Percentiles rank a stretch among this genome's conserved stretches.
phyloP scores from a whole-genome alignment of 2,329 filamentous ascomycete genomes.

The Pseudocercospora vitis region DNA sequence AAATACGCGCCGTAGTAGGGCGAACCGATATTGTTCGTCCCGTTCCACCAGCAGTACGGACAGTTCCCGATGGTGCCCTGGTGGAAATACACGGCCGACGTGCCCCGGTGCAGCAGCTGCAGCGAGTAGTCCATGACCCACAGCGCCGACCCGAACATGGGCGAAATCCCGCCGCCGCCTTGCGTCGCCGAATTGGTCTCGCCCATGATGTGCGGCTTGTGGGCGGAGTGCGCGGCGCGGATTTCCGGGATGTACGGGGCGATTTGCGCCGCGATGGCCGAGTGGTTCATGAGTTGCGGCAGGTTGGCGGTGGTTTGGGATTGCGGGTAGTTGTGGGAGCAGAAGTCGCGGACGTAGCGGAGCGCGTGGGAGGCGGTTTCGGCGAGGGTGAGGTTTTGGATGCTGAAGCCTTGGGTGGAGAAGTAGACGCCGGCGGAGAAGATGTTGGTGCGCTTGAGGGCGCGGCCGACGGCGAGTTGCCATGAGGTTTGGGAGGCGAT shows the following conservation, averaged over 20 bases:
- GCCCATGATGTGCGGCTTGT: constrained; percentile 51
- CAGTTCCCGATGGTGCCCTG: constrained; percentile 54
- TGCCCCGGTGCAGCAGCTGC: not conserved
- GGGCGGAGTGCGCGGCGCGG: constrained; percentile 39
- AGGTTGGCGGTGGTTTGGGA: constrained; percentile 19
- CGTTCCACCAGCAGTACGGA: constrained; percentile 51
- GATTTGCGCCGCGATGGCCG: constrained; percentile 44
- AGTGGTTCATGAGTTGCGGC: constrained; percentile 47
- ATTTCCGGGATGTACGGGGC: constrained; percentile 45
- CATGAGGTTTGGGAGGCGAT: constrained; percentile 18
- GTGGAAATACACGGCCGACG: constrained; percentile 48
- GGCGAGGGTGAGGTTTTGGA: not conserved
- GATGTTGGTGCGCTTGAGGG: not conserved
- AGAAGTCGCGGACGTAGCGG: constrained; percentile 11
- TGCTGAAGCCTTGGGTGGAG: constrained; percentile 2
- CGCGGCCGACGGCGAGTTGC: constrained; percentile 14
- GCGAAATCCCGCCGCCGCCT: constrained; percentile 44
- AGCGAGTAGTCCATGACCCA: constrained; percentile 54
- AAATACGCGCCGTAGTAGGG: constrained; percentile 56
- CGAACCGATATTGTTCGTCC: constrained; percentile 50
- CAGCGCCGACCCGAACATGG: constrained; percentile 52
- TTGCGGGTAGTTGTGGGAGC: constrained; percentile 51
- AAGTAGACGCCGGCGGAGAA: constrained; percentile 14
- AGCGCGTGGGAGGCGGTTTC: not conserved
- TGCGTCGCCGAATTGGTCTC: constrained; percentile 51